These are phyloP conservation scores for Dioszegia aurantiaca DNA, from an alignment of 768 basidiomycete species.

Conservation along the genomic window DNA sequence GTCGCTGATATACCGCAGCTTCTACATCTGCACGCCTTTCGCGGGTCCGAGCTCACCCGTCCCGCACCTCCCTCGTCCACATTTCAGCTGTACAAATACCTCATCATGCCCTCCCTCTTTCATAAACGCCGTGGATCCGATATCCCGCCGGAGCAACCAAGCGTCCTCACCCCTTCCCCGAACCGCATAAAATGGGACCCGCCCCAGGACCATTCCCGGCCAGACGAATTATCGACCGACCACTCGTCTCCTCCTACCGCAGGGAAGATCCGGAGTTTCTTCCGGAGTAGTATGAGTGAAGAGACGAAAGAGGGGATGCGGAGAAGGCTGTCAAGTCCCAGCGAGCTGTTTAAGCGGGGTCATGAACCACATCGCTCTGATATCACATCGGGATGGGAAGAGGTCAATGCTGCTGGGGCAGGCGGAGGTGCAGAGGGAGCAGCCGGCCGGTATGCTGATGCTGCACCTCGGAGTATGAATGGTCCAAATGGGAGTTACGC, in stretches of 20 bases:
- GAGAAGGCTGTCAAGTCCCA: slow-evolving; percentile 8
- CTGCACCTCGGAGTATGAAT: slow-evolving; percentile 15
- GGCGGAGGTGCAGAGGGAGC: slow-evolving; percentile 2
- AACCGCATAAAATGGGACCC: slow-evolving; percentile 16
- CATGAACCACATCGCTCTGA: neutral
- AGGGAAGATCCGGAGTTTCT: slow-evolving; percentile 28
- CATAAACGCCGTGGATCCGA: slow-evolving; percentile 31
- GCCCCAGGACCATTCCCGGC: neutral
- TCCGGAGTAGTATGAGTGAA: slow-evolving; percentile 12
- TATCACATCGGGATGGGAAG: slow-evolving; percentile 4
- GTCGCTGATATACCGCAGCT: no score
- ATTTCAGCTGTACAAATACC: no score
- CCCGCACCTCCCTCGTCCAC: no score
- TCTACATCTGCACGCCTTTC: no score
- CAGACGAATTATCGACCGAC: neutral
- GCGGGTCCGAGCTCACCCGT: no score
- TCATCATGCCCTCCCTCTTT: slow-evolving; percentile 39
- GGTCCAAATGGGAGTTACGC: slow-evolving; percentile 14
- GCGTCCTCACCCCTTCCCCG: slow-evolving; percentile 7
- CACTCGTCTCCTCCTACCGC: slow-evolving; percentile 6
- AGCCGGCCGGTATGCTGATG: slow-evolving; percentile 21
- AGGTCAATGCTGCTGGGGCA: slow-evolving; percentile 8
- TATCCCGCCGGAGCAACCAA: neutral
- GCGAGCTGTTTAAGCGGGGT: slow-evolving; percentile 12
- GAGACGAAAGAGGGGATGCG: slow-evolving; percentile 10